Percentiles rank a stretch among this genome's conserved stretches.
Conservation (phyloP, 169 alveolate species). For the Babesia bovis region DNA sequence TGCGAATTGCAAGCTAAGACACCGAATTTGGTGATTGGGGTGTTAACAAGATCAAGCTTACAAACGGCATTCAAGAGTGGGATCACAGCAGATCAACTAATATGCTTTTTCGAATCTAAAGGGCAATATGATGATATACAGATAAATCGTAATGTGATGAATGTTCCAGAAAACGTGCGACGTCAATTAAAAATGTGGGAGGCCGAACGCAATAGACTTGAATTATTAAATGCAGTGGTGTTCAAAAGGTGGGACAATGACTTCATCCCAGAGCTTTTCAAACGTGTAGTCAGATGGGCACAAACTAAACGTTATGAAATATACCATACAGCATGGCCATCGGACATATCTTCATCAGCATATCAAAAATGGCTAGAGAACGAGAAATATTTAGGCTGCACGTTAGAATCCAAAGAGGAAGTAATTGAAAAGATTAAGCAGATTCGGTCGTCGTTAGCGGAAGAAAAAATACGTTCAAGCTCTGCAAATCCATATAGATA, state of each 20-base stretch:
- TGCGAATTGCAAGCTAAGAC: constrained; percentile 87
- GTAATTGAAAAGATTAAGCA: constrained; percentile 74
- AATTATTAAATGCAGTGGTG: constrained; percentile 74
- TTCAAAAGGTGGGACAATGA: constrained; percentile 79
- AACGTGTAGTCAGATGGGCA: constrained; percentile 81
- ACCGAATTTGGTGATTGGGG: constrained; percentile 85
- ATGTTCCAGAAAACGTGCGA: constrained; percentile 82
- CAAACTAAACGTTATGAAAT: constrained; percentile 74
- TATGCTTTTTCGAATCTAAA: constrained; percentile 80
- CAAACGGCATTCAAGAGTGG: constrained; percentile 84
- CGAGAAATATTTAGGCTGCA: constrained; percentile 78
- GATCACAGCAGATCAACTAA: constrained; percentile 84
- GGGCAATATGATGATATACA: constrained; percentile 67
- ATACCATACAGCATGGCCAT: constrained; percentile 78
- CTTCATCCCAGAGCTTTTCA: constrained; percentile 79
- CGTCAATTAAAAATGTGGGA: constrained; percentile 88
- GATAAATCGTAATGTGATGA: constrained; percentile 26
- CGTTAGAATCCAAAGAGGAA: constrained; percentile 80
- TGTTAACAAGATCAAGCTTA: constrained; percentile 81
- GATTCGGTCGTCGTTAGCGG: constrained; percentile 32
- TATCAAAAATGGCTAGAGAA: constrained; percentile 70
- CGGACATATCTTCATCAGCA: constrained; percentile 68
- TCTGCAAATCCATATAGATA: background rate
- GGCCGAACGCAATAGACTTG: constrained; percentile 81
- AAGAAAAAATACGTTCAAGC: constrained; percentile 13